Evolutionary conservation across 192 early-diverging fungal species (phyloP), one percentile per base, ranked within the genome.

Genomic region (Backusella psychrophila): DNA sequence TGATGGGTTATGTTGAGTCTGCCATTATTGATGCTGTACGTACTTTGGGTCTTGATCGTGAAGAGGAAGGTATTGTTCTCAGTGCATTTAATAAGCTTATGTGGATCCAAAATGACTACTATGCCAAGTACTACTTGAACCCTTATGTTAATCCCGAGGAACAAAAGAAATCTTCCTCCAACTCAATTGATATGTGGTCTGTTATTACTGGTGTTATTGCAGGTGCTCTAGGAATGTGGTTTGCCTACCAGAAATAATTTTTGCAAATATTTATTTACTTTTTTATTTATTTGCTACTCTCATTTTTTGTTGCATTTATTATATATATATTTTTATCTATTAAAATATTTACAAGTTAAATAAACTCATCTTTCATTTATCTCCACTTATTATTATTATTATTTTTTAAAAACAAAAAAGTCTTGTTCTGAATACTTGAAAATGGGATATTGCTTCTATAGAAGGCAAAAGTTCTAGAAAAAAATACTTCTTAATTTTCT

Each of bases 41-140:
- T 71, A 85, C 85, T 29, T 67, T 85, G 31, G 79, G 84, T 41
- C 72, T 91, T 56, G 89, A 93, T 41, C 81, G 84, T 19, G 86
- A 85, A 6, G 86, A 84, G 0, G 83, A 90, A 23, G 80, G 87
- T 67, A 80, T 82, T 35, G 86, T 85, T 46, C 81, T 93, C 29
- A 81, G 82, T 35, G 94, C 93, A 4, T 95, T 92, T 76, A 88
- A 85, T 73, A 95, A 94, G 85, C 83, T 95, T 71, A 87, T 95
- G 38, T 95, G 94, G 93, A 85, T 95, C 68, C 94, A 95, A 84
- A 95, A 91, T 75, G 94, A 94, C 73, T 84, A 93, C 74, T 95
- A 94, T 84, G 87, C 89, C 33, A 87, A 87, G 79, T 94, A 91
- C 76, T 94, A 95, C 42, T 86, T 89, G 66, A 85, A 84, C 19